Percentiles rank a stretch among this genome's conserved stretches.
Evolutionary conservation across 2,329 filamentous ascomycete genomes (phyloP).

Genomic region (Diaporthe citri): DNA sequence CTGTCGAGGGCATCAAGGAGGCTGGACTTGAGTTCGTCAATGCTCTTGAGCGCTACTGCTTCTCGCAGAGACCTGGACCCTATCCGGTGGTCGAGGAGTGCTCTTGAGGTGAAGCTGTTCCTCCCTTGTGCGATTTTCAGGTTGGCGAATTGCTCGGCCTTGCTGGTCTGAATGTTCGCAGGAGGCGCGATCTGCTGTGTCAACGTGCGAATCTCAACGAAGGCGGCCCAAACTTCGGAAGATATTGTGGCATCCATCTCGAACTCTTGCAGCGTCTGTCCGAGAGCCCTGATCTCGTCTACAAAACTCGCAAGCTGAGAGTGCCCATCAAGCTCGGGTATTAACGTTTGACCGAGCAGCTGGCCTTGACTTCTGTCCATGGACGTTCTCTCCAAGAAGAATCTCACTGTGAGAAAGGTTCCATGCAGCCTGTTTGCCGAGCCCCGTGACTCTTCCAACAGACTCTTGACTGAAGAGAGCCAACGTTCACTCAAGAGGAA

Average conservation of each 20-base stretch:
- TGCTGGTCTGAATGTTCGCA: background rate
- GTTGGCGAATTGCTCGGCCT: background rate
- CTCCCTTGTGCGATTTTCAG: background rate
- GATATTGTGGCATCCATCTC: constrained; percentile 39
- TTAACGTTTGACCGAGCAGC: constrained; percentile 10
- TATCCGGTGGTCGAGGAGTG: constrained; percentile 56
- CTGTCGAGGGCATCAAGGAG: constrained; percentile 53
- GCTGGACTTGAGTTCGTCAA: constrained; percentile 44
- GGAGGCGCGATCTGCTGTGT: constrained; percentile 49
- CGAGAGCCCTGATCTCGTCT: constrained; percentile 29
- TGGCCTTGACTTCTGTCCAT: constrained; percentile 43
- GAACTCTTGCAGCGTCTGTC: constrained; percentile 31
- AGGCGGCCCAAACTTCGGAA: constrained; percentile 59
- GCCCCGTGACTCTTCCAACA: constrained; percentile 51
- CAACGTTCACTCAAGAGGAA: constrained; percentile 68
- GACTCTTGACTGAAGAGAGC: constrained; percentile 54
- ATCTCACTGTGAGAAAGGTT: constrained; percentile 66
- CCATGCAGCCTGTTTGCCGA: constrained; percentile 71
- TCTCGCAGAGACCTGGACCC: constrained; percentile 54
- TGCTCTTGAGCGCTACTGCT: constrained; percentile 42
- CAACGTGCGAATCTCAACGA: constrained; percentile 61
- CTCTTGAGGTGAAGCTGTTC: constrained; percentile 41
- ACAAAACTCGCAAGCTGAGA: background rate
- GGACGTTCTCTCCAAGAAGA: constrained; percentile 66
- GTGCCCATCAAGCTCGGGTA: background rate